Base-by-base conservation (phyloP, 495 filamentous ascomycete genomes). In the Annulohypoxylon maeteangense region DNA sequence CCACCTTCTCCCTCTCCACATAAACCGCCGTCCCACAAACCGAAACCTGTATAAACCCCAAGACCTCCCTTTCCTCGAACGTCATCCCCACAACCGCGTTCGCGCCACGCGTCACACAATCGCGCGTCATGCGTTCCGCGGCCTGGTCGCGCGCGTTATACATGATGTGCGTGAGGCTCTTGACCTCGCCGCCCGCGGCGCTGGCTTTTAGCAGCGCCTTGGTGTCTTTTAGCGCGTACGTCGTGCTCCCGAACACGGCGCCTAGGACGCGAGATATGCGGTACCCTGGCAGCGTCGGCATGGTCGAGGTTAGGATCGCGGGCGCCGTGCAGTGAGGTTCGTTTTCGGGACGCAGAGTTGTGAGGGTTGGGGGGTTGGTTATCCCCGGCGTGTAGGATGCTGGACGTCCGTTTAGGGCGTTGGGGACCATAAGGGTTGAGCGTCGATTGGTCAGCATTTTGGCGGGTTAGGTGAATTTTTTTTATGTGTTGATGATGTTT, bases 381-480 rank as follows among this genome's bases (percentile, higher is more conserved):
- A 11, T 23, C 20, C 47, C 47, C 4, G 36, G 40, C 0, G 60
- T 27, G 50, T 70, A 53, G 22, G 47, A 47, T 0, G 55, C 42
- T 18, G 72, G 45, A 36, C 68, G 68, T 27, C 55, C 48, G 29
- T 51, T 73, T 14, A 36, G 27, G 59, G 31, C 58, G 44, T 53
- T 20, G 8, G 69, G 62, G 18, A 72, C 38, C 63, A 75, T 75
- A 18, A 75, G 42, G n/a, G 72, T 75, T 2, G 72, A 65, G 36
- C 69, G 72, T 4, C 72, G 72, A 27, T 75, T 75, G 32, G 68
- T 72, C n/a, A 75, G 57, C 72, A 72, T 75, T 48, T 74, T 74
- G 60, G 18, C 3, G 3, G 38, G 31, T 65, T 16, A 58, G 27
- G 11, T n/a, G 18, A 6, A 5, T 38, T 22, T 23, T 55, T 55